Percentiles rank a stretch among this genome's conserved stretches.
Evolutionary conservation across 768 basidiomycete species (phyloP).

Genomic region (Tubosaeta sp.): DNA sequence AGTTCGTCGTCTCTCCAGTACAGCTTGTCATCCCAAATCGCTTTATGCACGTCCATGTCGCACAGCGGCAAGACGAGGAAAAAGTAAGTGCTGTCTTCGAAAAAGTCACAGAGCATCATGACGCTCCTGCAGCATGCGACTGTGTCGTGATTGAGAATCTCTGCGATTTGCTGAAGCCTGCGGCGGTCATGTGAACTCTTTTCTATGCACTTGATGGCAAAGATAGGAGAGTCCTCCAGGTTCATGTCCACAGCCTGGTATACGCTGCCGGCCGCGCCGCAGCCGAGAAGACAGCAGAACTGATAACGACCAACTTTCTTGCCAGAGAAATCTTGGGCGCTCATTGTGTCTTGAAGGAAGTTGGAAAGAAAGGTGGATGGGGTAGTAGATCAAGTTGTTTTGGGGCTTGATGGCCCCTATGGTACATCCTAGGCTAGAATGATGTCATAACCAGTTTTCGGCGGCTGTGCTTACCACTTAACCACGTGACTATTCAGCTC

Average conservation of each 20-base stretch:
- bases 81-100: slow-evolving; percentile 54
- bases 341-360: not conserved
- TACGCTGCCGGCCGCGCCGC: slow-evolving; percentile 75
- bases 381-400: not conserved
- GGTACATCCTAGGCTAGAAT: not conserved
- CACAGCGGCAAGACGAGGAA: slow-evolving; percentile 66
- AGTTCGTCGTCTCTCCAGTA: slow-evolving; percentile 57
- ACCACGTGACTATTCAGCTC: not conserved
- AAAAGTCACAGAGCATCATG: slow-evolving; percentile 58
- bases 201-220: slow-evolving; percentile 74
- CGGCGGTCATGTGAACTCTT: slow-evolving; percentile 47
- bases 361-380: not conserved
- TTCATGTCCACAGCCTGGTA: slow-evolving; percentile 62
- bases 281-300: slow-evolving; percentile 60
- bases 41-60: slow-evolving; percentile 62
- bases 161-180: slow-evolving; percentile 59
- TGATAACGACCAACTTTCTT: slow-evolving; percentile 54
- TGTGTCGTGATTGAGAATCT: slow-evolving; percentile 51
- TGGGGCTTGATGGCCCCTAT: too few relatives aligned
- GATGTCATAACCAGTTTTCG: not conserved
- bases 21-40: slow-evolving; percentile 42
- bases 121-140: slow-evolving; percentile 50
- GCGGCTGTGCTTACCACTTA: not conserved
- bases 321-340: slow-evolving; percentile 41
- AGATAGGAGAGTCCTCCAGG: slow-evolving; percentile 37